Base-by-base conservation (phyloP, 805 yeast species). In the Metschnikowia orientalis region DNA sequence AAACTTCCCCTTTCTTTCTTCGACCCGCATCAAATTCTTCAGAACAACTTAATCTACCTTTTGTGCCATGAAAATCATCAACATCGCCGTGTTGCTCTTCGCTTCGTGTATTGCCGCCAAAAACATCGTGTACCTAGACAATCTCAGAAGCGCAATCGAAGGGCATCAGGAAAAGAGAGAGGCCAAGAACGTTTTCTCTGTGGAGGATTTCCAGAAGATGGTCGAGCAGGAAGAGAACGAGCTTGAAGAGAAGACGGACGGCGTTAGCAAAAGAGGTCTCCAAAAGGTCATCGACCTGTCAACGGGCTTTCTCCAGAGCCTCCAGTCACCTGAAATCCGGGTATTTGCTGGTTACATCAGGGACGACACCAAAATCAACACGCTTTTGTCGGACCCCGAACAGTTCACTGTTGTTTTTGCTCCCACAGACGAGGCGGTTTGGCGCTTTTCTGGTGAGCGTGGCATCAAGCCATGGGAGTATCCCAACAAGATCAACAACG, bases 381-480 rank as follows among this genome's bases (percentile, higher is more conserved):
- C 49, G 12, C 66, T 69, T 41, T 70, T 81, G 42, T 77, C 71
- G 38, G 56, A 65, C 37, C 45, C 52, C n/a, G 57, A 61, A 18
- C 47, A 65, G 60, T 35, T 72, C 42, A 36, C 41, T 17, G 57
- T 84, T 14, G 70, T 86, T 5, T 71, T 86, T 48, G 85, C 94
- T 3, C 95, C 95, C 6, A 63, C 76, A 2, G 76, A 86, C 49
- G 56, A 54, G 8, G 89, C 86, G 3, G 48, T 66, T 14, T 35
- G 42, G 12, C 30, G 34, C 10, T 53, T 58, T 37, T 63, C 86
- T 38, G 58, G 59, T 17, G 54, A 62, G 2, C 59, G 59, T 19
- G 57, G 65, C 2, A 50, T 79, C 29, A 86, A 85, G 53, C 95
- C 95, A 13, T 87, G 95, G 95, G 80, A 81, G 51, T 86, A 81